These are phyloP conservation scores for Hyparrhenia diplandra DNA, from an alignment of 176 grass and related monocot species.

Conservation along the genomic window DNA sequence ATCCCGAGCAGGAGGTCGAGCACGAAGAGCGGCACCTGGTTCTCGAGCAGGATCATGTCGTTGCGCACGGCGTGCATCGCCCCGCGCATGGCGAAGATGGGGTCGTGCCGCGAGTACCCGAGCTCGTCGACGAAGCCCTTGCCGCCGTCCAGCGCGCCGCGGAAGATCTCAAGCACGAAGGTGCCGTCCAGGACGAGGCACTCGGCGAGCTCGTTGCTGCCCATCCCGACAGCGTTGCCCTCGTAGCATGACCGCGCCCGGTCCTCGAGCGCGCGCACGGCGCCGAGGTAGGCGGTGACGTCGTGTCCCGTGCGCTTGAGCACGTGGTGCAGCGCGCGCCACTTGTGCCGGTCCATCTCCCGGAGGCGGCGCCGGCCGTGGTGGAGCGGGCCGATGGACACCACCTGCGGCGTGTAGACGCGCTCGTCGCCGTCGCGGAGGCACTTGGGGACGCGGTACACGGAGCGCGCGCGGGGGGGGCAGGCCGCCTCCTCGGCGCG, in stretches of 20 bases:
- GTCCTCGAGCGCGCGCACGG: no score
- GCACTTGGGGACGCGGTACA: constrained; percentile 95
- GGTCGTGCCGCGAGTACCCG: constrained; percentile 73
- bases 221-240: constrained; percentile 39
- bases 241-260: no score
- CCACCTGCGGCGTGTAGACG: constrained; percentile 68
- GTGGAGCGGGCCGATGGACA: constrained; percentile 87
- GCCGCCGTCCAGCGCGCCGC: constrained; percentile 38
- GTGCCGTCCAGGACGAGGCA: constrained; percentile 80
- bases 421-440: constrained; percentile 83
- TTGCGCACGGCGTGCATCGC: constrained; percentile 67
- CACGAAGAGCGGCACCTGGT: constrained; percentile 88
- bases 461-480: constrained; percentile 72
- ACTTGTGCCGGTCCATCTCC: constrained; percentile 92
- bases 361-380: constrained; percentile 57
- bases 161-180: constrained; percentile 80
- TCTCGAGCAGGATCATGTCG: constrained; percentile 99
- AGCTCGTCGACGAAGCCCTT: constrained; percentile 48
- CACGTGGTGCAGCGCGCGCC: constrained; percentile 78
- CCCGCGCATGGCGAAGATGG: constrained; percentile 77
- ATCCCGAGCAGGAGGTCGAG: constrained; percentile 61
- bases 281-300: no score
- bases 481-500: constrained; percentile 38
- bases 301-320: no score
- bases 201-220: constrained; percentile 52